Conservation (phyloP, 1,284 basidiomycete species). For the Xanthoconium separans region DNA sequence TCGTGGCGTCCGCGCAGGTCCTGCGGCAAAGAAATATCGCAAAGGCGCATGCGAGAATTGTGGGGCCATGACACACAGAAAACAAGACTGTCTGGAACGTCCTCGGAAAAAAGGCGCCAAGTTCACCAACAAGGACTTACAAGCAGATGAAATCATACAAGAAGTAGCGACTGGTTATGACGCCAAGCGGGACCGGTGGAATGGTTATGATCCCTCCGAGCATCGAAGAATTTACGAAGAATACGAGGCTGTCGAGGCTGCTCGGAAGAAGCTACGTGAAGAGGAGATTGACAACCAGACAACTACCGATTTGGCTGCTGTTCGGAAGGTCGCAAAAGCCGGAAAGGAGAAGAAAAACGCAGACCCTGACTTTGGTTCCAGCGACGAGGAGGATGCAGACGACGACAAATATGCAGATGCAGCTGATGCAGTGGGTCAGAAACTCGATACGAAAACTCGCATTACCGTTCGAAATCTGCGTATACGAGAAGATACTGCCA, state of each 20-base stretch:
- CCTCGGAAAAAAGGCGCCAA: constrained; percentile 96
- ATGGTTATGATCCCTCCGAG: constrained; percentile 91
- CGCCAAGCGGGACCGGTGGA: constrained; percentile 97
- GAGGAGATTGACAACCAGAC: constrained; percentile 97
- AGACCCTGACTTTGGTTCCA: constrained; percentile 94
- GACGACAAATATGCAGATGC: constrained; percentile 97
- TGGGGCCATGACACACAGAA: constrained; percentile 93
- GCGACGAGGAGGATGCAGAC: constrained; percentile 92
- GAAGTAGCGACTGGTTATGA: constrained; percentile 84
- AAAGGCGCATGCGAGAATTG: constrained; percentile 99
- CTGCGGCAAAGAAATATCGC: constrained; percentile 93
- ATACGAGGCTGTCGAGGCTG: constrained; percentile 91
- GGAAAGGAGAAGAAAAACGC: constrained; percentile 62
- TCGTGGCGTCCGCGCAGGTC: constrained; percentile 82
- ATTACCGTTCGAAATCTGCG: constrained; percentile 98
- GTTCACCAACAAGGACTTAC: constrained; percentile 89
- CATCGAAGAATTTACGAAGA: constrained; percentile 90
- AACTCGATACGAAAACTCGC: constrained; percentile 96
- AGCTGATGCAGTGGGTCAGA: constrained; percentile 96
- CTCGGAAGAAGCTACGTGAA: constrained; percentile 86
- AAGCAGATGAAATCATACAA: constrained; percentile 88
- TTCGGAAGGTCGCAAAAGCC: constrained; percentile 82
- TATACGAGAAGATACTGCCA: constrained; percentile 98
- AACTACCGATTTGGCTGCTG: constrained; percentile 82
- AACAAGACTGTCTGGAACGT: constrained; percentile 91